Evolutionary conservation across 306 rosid species (phyloP).

Genomic region (Quercus glauca): DNA sequence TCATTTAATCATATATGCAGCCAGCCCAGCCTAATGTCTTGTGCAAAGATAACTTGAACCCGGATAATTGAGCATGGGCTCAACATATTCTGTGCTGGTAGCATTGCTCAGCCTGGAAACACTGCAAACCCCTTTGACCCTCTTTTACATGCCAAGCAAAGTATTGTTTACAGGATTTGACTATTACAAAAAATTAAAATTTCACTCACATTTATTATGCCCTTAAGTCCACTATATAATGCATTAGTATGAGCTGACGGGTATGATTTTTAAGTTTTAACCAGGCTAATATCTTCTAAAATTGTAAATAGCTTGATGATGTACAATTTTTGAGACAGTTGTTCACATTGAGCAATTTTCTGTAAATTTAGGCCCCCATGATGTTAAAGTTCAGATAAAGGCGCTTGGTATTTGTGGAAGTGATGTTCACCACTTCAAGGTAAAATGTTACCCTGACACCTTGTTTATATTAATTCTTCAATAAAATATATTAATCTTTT

Average conservation of each 20-base stretch:
- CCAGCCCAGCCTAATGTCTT: too few relatives aligned
- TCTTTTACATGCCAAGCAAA: too few relatives aligned
- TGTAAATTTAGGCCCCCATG: slow-evolving; percentile 32
- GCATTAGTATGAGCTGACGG: neutral
- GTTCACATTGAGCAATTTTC: neutral
- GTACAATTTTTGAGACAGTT: neutral
- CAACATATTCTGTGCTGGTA: too few relatives aligned
- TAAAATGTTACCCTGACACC: neutral
- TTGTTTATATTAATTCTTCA: neutral
- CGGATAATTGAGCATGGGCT: too few relatives aligned
- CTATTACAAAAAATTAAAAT: neutral
- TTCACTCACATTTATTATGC: neutral
- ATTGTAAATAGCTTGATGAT: neutral
- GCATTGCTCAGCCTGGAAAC: too few relatives aligned
- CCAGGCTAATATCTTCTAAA: neutral
- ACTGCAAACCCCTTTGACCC: too few relatives aligned
- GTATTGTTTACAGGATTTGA: too few relatives aligned
- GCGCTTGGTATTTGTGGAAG: slow-evolving; percentile 47
- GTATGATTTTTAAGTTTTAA: neutral
- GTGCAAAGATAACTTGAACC: too few relatives aligned
- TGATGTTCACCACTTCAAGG: slow-evolving; percentile 42
- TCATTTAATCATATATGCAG: too few relatives aligned
- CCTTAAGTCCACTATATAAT: neutral
- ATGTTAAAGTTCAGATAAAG: slow-evolving; percentile 37
- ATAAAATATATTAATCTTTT: neutral